Evolutionary conservation across 2,329 filamentous ascomycete species (phyloP).

Genomic region (Arthrobotrys pseudoclavata): DNA sequence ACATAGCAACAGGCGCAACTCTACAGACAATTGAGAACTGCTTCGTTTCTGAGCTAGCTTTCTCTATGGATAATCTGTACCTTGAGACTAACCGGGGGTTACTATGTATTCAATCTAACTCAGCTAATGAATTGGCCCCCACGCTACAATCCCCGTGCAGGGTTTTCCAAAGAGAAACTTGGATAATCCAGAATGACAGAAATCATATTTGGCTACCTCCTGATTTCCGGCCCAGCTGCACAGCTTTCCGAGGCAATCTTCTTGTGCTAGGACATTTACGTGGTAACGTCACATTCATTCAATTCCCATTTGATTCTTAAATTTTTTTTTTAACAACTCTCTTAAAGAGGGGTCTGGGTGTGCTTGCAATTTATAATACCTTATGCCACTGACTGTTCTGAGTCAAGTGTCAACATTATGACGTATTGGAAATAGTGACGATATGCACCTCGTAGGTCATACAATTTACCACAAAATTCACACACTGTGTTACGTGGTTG

Average conservation of each 20-base stretch:
- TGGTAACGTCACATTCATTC: not conserved
- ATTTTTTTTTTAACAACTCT: not conserved
- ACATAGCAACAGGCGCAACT: not conserved
- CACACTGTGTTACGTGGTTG: too few relatives aligned
- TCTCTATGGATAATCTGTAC: too few relatives aligned
- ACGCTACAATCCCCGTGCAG: not conserved
- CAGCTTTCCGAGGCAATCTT: not conserved
- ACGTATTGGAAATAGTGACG: too few relatives aligned
- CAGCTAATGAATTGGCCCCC: not conserved
- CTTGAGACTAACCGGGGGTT: too few relatives aligned
- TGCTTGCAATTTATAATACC: too few relatives aligned
- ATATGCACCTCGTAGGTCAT: too few relatives aligned
- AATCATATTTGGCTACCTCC: not conserved
- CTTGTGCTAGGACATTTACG: not conserved
- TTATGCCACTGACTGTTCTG: too few relatives aligned
- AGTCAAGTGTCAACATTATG: too few relatives aligned
- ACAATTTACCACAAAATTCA: too few relatives aligned
- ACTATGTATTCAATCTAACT: not conserved
- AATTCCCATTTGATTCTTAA: not conserved
- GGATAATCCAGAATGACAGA: not conserved
- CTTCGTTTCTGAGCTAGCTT: not conserved
- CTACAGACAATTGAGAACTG: not conserved
- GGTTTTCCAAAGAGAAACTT: not conserved
- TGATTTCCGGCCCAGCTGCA: not conserved
- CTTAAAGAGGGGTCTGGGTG: not conserved